A percentile compares a stretch with the other conserved stretches of the same genome.
Evolutionary conservation across 2,329 filamentous ascomycete species (phyloP).

Genomic region (Pseudopithomyces maydicus): DNA sequence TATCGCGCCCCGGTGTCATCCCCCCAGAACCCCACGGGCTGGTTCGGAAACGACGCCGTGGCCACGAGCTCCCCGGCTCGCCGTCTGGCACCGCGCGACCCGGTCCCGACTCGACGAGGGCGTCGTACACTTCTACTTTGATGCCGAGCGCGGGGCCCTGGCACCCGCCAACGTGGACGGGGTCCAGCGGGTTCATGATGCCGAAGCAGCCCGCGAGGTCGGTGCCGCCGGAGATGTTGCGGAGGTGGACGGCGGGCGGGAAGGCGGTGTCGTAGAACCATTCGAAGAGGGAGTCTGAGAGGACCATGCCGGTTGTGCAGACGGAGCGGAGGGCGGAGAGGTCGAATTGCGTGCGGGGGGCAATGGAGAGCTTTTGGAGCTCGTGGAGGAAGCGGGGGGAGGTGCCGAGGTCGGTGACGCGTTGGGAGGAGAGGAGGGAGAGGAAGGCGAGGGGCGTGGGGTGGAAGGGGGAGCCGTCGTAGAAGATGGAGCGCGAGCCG

Average conservation of each 20-base stretch:
- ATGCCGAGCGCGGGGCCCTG: slow-evolving; percentile 60
- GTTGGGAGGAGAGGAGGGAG: slow-evolving; percentile 64
- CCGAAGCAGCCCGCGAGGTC: slow-evolving; percentile 72
- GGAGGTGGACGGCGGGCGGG: slow-evolving; percentile 67
- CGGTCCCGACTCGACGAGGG: slow-evolving; percentile 50
- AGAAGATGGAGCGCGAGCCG: slow-evolving; percentile 70
- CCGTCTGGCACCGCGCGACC: slow-evolving; percentile 64
- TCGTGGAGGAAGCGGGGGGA: slow-evolving; percentile 80
- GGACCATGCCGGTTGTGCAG: slow-evolving; percentile 79
- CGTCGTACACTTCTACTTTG: slow-evolving; percentile 66
- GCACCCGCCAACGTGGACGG: slow-evolving; percentile 65
- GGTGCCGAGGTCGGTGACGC: slow-evolving; percentile 74
- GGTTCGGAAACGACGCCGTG: slow-evolving; percentile 73
- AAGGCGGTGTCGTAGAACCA: slow-evolving; percentile 81
- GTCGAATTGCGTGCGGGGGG: slow-evolving; percentile 66
- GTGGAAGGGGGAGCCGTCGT: slow-evolving; percentile 81
- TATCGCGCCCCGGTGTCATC: slow-evolving; percentile 50
- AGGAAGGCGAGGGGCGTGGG: slow-evolving; percentile 70
- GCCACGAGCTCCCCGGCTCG: slow-evolving; percentile 74
- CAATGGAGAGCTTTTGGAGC: slow-evolving; percentile 66
- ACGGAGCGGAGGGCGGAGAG: slow-evolving; percentile 66
- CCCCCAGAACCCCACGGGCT: slow-evolving; percentile 62
- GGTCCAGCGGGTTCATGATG: slow-evolving; percentile 69
- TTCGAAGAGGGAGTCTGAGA: slow-evolving; percentile 76
- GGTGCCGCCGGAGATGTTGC: slow-evolving; percentile 78